Percentiles rank a stretch among this genome's conserved stretches.
Conservation (phyloP, 2,329 filamentous ascomycete genomes). For the Coniochaeta sp. region DNA sequence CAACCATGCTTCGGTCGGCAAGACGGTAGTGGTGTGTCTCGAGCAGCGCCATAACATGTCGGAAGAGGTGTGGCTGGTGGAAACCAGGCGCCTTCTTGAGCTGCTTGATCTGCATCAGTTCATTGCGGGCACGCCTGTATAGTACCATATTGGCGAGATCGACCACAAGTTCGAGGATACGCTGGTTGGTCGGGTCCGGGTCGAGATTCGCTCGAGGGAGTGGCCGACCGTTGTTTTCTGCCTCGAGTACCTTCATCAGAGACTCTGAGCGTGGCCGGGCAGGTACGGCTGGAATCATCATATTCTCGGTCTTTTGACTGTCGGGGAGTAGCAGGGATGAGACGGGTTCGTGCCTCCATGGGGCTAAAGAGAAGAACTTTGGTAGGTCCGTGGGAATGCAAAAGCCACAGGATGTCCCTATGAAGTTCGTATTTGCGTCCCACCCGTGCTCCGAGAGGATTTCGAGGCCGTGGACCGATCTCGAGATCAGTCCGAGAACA, state of each 20-base stretch:
- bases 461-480: slow-evolving; percentile 85
- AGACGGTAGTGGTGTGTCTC: slow-evolving; percentile 87
- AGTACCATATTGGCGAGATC: slow-evolving; percentile 91
- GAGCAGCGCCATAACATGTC: slow-evolving; percentile 75
- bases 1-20: slow-evolving; percentile 78
- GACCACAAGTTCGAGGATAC: slow-evolving; percentile 76
- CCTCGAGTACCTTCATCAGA: slow-evolving; percentile 20
- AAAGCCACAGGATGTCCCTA: slow-evolving; percentile 78
- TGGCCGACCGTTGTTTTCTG: slow-evolving; percentile 9
- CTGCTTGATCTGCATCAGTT: slow-evolving; percentile 72
- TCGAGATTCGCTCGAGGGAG: slow-evolving; percentile 27
- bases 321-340: slow-evolving; percentile 39
- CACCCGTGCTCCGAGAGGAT: slow-evolving; percentile 86
- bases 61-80: slow-evolving; percentile 69
- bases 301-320: slow-evolving; percentile 44
- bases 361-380: slow-evolving; percentile 66
- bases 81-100: slow-evolving; percentile 71
- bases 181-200: slow-evolving; percentile 51
- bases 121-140: slow-evolving; percentile 76
- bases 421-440: slow-evolving; percentile 81
- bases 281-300: slow-evolving; percentile 33
- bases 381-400: slow-evolving; percentile 76
- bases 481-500: slow-evolving; percentile 84
- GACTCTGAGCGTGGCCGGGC: slow-evolving; percentile 30
- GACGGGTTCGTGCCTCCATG: slow-evolving; percentile 47